These are phyloP conservation scores for Penicillium sp. DNA, from an alignment of 2,329 filamentous ascomycete genomes.

Conservation along the genomic window DNA sequence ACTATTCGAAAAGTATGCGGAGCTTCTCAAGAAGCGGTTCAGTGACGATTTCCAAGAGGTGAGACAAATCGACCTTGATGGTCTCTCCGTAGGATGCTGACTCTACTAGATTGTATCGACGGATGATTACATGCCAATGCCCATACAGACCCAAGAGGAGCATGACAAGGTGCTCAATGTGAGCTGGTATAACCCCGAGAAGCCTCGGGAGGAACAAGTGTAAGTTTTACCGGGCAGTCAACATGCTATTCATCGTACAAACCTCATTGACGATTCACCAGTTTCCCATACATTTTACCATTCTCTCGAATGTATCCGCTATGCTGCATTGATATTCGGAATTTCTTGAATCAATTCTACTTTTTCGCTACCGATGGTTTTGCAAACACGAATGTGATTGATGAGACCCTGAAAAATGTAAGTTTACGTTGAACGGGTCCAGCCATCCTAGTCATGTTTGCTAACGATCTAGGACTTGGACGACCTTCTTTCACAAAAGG, in stretches of 20 bases:
- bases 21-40: slow-evolving; percentile 85
- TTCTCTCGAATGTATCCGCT: slow-evolving; percentile 99
- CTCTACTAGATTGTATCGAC: slow-evolving; percentile 66
- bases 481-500: slow-evolving; percentile 86
- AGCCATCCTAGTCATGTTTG: not conserved
- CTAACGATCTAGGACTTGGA: slow-evolving; percentile 70
- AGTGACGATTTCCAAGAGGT: slow-evolving; percentile 95
- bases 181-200: slow-evolving; percentile 91
- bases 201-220: slow-evolving; percentile 71
- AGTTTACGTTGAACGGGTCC: slow-evolving; percentile 5
- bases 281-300: slow-evolving; percentile 91
- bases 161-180: slow-evolving; percentile 96
- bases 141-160: slow-evolving; percentile 84
- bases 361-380: slow-evolving; percentile 97
- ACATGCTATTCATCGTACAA: not conserved
- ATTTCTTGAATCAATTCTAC: slow-evolving; percentile 97
- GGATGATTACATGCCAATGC: slow-evolving; percentile 99
- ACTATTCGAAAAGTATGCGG: slow-evolving; percentile 91
- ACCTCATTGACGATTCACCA: slow-evolving; percentile 34
- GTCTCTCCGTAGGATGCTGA: slow-evolving; percentile 9
- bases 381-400: slow-evolving; percentile 83
- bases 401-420: slow-evolving; percentile 82
- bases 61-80: slow-evolving; percentile 11
- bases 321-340: slow-evolving; percentile 96
- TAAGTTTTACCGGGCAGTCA: slow-evolving; percentile 46